Conservation (phyloP, 306 rosid species). For the Vigna mungo region DNA sequence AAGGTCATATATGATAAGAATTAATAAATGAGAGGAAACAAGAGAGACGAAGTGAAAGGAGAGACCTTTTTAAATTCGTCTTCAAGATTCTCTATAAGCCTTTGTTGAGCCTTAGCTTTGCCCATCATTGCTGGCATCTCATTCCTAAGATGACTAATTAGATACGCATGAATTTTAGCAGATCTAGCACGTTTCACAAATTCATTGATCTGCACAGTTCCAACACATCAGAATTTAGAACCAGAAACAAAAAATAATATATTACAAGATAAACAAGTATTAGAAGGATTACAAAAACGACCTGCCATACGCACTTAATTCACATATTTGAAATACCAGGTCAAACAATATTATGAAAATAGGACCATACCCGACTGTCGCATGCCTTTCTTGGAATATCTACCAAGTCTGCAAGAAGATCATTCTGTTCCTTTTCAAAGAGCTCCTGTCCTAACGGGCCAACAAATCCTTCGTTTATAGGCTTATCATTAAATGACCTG, state of each 20-base stretch:
- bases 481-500: conserved; percentile 92
- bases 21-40: conserved; percentile 1
- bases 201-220: conserved; percentile 79
- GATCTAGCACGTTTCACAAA: conserved; percentile 98
- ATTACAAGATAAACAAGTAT: conserved; percentile 3
- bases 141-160: conserved; percentile 83
- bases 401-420: conserved; percentile 81
- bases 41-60: background rate
- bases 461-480: conserved; percentile 61
- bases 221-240: conserved; percentile 16
- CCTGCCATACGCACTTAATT: conserved; percentile 11
- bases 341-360: conserved; percentile 14
- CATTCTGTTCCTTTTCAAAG: conserved; percentile 86
- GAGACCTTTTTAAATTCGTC: conserved; percentile 86
- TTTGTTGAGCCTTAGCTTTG: conserved; percentile 90
- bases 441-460: conserved; percentile 86
- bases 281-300: background rate
- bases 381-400: conserved; percentile 96
- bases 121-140: conserved; percentile 97
- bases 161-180: conserved; percentile 91
- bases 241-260: background rate
- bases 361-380: conserved; percentile 76
- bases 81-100: conserved; percentile 75
- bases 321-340: conserved; percentile 3
- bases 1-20: conserved; percentile 12